Evolutionary conservation across 495 filamentous ascomycete genomes (phyloP), one percentile per base, ranked within the genome.

Genomic region (Amphirosellinia nigrospora): DNA sequence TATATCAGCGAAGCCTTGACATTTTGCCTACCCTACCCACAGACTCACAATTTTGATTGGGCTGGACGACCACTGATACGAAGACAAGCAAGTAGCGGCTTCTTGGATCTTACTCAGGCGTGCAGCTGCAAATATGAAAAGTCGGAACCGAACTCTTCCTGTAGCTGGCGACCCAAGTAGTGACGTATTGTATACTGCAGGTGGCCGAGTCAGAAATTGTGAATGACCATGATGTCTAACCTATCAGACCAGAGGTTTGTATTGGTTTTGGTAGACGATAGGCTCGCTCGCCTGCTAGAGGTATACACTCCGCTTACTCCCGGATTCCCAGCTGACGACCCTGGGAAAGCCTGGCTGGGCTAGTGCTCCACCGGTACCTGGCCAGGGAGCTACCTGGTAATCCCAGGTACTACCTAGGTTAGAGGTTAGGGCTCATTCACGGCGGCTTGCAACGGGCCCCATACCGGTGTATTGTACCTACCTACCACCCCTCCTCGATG

Each of bases 101-200:
- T 45, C 30, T 26, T 50, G 11, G 28, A 61, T 66, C 62, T 71
- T 71, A 71, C 64, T 71, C 69, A 68, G 64, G 41, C 63, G 61
- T 71, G 69, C 63, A 71, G 41, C 59, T 55, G 68, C 58, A 52
- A 32, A 36, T 30, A 30, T 16, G 32, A 53, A 43, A 62, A 32
- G 16, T 13, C 45, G 34, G 38, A 38, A 19, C 56, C 32, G 7
- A 26, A 3, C 39, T 19, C 7, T 30, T 30, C 3, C 21, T 50
- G 30, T 62, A 16, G 1, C 43, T n/a, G 15, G 30, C 15, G 56
- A 62, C 19, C 19, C 28, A 28, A 19, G 21, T 41, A 39, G 64
- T 67, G 52, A 67, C 39, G 46, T 38, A 23, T 30, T 4, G 28
- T 52, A 52, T 64, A 32, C 62, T 62, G n/a, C 34, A 19, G 41